Percentiles rank a stretch among this genome's conserved stretches.
These are phyloP conservation scores for Phyllosticta citrichinensis DNA, from an alignment of 2,329 filamentous ascomycete species.

Conservation along the genomic window DNA sequence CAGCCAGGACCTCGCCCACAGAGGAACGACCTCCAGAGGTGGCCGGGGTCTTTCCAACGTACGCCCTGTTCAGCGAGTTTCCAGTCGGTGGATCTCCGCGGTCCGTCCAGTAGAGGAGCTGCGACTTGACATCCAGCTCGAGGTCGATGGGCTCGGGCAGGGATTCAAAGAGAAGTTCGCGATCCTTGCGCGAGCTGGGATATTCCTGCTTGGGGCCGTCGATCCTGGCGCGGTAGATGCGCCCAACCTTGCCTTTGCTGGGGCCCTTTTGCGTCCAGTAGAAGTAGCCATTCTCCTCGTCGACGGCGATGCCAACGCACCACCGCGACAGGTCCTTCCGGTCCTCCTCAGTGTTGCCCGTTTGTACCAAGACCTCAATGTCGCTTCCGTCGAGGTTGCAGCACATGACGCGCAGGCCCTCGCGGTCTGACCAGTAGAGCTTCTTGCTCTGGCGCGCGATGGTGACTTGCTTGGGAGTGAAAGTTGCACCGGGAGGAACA, in stretches of 20 bases:
- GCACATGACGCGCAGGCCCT: slow-evolving; percentile 30
- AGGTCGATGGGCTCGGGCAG: slow-evolving; percentile 47
- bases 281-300: slow-evolving; percentile 33
- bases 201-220: slow-evolving; percentile 26
- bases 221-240: slow-evolving; percentile 43
- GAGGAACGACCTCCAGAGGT: background rate
- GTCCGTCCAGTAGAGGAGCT: slow-evolving; percentile 51
- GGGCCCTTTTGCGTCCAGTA: slow-evolving; percentile 54
- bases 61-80: slow-evolving; percentile 41
- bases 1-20: slow-evolving; percentile 12
- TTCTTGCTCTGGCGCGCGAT: slow-evolving; percentile 20
- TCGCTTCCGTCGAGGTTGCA: slow-evolving; percentile 26
- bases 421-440: slow-evolving; percentile 37
- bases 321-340: slow-evolving; percentile 30
- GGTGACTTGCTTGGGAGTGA: slow-evolving; percentile 40
- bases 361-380: slow-evolving; percentile 31
- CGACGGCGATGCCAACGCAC: slow-evolving; percentile 48
- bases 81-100: slow-evolving; percentile 47
- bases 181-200: slow-evolving; percentile 30
- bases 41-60: background rate
- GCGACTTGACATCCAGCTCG: slow-evolving; percentile 39
- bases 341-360: slow-evolving; percentile 18
- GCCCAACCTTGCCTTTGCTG: slow-evolving; percentile 40
- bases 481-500: slow-evolving; percentile 33
- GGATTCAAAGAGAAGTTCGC: slow-evolving; percentile 32